Evolutionary conservation across 2,329 filamentous ascomycete species (phyloP).

Genomic region (Keithomyces neogunnii): DNA sequence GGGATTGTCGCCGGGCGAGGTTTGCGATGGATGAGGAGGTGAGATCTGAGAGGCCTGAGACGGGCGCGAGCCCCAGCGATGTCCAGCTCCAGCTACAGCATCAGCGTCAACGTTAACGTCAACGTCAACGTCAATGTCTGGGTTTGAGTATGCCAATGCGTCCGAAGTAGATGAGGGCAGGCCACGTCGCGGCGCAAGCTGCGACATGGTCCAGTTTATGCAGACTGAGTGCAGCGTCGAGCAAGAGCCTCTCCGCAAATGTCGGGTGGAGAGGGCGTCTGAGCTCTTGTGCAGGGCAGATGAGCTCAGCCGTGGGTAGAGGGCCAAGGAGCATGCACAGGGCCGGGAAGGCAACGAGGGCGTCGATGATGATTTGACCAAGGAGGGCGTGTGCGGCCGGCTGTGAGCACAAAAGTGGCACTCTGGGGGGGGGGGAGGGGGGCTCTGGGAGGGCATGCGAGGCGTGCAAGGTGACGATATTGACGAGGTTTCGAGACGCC

Average conservation of each 20-base stretch:
- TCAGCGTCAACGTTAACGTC: neutral
- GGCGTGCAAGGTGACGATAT: slow-evolving; percentile 4
- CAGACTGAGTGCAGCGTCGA: slow-evolving; percentile 9
- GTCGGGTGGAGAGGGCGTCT: slow-evolving; percentile 2
- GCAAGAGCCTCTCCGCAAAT: slow-evolving; percentile 6
- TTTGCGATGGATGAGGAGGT: slow-evolving; percentile 13
- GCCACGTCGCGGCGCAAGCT: slow-evolving; percentile 39
- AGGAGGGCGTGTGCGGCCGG: neutral
- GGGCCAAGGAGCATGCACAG: neutral
- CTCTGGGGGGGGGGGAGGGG: neutral
- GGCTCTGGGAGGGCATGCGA: neutral
- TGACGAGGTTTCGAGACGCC: slow-evolving; percentile 21
- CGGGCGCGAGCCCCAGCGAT: slow-evolving; percentile 3
- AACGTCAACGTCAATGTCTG: slow-evolving; percentile 3
- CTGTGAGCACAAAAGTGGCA: neutral
- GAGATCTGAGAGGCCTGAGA: slow-evolving; percentile 10
- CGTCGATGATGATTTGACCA: neutral
- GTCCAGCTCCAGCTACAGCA: neutral
- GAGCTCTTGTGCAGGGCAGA: neutral
- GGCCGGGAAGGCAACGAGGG: neutral
- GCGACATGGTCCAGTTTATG: slow-evolving; percentile 38
- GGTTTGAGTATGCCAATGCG: slow-evolving; percentile 1
- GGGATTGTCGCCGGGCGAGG: slow-evolving; percentile 24
- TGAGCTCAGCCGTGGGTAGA: neutral
- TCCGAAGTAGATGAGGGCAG: slow-evolving; percentile 22